phyloP scores from a whole-genome alignment of 1,284 basidiomycete species.

The Cutaneotrichosporon sp. region DNA sequence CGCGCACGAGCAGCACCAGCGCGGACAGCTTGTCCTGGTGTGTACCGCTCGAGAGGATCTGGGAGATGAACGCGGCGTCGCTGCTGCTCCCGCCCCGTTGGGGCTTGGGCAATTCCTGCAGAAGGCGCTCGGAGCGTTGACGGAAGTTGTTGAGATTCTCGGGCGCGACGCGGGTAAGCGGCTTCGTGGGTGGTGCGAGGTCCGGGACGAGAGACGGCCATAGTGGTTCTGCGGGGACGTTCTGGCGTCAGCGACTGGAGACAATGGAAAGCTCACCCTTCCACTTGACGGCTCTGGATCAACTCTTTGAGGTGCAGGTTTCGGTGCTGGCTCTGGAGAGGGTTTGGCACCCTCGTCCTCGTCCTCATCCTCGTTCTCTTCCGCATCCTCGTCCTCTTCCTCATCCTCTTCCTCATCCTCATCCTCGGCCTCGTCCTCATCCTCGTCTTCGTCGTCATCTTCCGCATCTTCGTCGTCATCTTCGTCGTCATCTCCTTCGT shows the following conservation, averaged over 20 bases:
- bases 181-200: constrained; percentile 21
- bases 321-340: constrained; percentile 1
- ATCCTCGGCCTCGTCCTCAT: constrained; percentile 39
- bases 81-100: constrained; percentile 51
- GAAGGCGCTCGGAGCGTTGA: constrained; percentile 28
- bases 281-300: constrained; percentile 31
- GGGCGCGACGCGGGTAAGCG: constrained; percentile 14
- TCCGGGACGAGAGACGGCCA: constrained; percentile 37
- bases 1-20: constrained; percentile 82
- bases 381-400: constrained; percentile 32
- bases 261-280: constrained; percentile 17
- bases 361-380: constrained; percentile 20
- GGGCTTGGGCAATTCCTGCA: constrained; percentile 35
- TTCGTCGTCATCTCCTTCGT: constrained; percentile 23
- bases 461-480: constrained; percentile 29
- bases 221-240: constrained; percentile 28
- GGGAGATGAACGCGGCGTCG: constrained; percentile 73
- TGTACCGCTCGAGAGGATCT: constrained; percentile 80
- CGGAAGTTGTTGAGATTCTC: constrained; percentile 31
- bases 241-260: constrained; percentile 13
- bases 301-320: constrained; percentile 25
- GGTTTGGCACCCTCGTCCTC: constrained; percentile 24
- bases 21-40: constrained; percentile 91
- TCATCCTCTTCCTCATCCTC: constrained; percentile 35
- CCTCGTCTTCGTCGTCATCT: constrained; percentile 40